A percentile compares a stretch with the other conserved stretches of the same genome.
phyloP scores from a whole-genome alignment of 176 grass and related monocot species.

The Tillandsia leiboldiana region DNA sequence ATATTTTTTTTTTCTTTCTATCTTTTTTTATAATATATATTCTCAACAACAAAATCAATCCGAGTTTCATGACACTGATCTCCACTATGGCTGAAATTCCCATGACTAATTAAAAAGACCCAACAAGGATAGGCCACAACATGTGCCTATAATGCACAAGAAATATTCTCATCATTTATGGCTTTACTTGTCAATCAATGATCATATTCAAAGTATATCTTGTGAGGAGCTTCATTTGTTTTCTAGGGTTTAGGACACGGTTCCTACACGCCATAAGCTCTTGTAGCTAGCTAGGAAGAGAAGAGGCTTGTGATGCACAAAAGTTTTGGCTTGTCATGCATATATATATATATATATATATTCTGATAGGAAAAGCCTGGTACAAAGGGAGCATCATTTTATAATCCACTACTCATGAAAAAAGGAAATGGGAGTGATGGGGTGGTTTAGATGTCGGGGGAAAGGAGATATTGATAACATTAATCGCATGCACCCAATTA shows the following conservation, averaged over 20 bases:
- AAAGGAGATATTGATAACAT: not conserved
- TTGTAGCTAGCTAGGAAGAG: constrained; percentile 2
- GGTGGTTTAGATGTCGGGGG: not conserved
- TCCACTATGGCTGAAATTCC: constrained; percentile 7
- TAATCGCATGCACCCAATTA: too few species aligned
- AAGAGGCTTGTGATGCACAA: not conserved
- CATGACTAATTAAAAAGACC: not conserved
- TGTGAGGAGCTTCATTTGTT: not conserved
- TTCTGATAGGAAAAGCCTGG: not conserved
- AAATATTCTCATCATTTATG: constrained; percentile 8
- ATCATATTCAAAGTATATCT: constrained; percentile 12
- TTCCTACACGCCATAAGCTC: not conserved
- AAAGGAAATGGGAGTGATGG: not conserved
- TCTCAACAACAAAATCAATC: not conserved
- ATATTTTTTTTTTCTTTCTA: too few species aligned
- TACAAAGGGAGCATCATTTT: constrained; percentile 5
- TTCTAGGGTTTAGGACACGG: constrained; percentile 1
- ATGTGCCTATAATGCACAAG: constrained; percentile 9
- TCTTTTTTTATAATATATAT: too few species aligned
- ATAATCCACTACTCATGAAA: constrained; percentile 3
- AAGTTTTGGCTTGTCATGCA: not conserved
- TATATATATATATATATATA: not conserved
- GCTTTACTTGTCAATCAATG: constrained; percentile 1
- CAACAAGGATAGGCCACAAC: not conserved
- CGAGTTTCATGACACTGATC: not conserved